A percentile compares a stretch with the other conserved stretches of the same genome.
Evolutionary conservation across 352 stramenopile genomes (phyloP).

Genomic region (Phytophthora sp.): DNA sequence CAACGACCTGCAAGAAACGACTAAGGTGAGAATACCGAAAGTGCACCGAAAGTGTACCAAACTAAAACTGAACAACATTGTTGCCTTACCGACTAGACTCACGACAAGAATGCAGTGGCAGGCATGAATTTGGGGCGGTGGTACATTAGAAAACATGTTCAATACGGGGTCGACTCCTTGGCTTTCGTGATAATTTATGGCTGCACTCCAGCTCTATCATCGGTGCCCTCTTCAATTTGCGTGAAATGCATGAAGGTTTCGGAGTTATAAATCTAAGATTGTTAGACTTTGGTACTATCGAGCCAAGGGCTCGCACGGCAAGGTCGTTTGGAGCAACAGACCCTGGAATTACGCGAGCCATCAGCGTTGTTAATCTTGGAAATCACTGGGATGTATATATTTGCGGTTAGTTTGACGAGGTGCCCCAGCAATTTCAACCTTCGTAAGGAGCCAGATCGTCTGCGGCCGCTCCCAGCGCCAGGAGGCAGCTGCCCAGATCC

Average conservation of each 20-base stretch:
- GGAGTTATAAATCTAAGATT: constrained; percentile 5
- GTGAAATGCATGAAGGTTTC: not conserved
- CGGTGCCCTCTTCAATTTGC: constrained; percentile 2
- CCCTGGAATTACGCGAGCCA: not conserved
- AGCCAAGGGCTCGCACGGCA: not conserved
- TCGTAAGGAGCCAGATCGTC: too few species aligned
- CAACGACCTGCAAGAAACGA: not conserved
- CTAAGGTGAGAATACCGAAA: constrained; percentile 5
- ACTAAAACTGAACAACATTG: too few species aligned
- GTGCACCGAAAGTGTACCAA: not conserved
- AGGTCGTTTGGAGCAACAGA: not conserved
- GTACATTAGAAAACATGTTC: not conserved
- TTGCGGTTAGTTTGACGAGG: too few species aligned
- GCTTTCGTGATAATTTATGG: constrained; percentile 11
- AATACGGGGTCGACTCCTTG: constrained; percentile 3
- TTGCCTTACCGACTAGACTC: not conserved
- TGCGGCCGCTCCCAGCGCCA: too few species aligned
- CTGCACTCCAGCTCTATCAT: constrained; percentile 6
- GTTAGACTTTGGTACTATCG: not conserved
- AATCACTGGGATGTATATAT: constrained; percentile 9
- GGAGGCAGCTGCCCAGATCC: too few species aligned
- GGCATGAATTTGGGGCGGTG: not conserved
- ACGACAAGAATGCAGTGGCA: constrained; percentile 4
- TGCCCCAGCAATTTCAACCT: too few species aligned
- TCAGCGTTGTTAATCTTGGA: constrained; percentile 8